Percentiles rank a stretch among this genome's conserved stretches.
Conservation (phyloP, 2,329 filamentous ascomycete species). For the Epichloe glyceriae region DNA sequence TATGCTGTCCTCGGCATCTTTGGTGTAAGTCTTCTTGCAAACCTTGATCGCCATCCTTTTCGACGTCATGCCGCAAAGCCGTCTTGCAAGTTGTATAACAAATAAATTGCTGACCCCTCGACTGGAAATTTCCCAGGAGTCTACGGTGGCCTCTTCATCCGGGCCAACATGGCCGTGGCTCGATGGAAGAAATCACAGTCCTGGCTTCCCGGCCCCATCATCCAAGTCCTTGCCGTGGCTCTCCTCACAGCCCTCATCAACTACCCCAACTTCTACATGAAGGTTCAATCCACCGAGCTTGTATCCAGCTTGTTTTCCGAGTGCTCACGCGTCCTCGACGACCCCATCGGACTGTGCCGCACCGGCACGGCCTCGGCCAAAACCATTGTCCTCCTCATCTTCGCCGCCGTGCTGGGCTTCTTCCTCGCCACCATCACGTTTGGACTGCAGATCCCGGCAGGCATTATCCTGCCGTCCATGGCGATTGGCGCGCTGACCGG, state of each 20-base stretch:
- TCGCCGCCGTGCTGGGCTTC: conserved; percentile 75
- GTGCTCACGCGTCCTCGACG: conserved; percentile 68
- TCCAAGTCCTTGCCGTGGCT: conserved; percentile 69
- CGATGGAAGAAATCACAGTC: conserved; percentile 58
- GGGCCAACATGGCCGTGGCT: conserved; percentile 78
- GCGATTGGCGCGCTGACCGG: conserved; percentile 87
- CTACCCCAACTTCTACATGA: conserved; percentile 94
- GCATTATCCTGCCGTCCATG: conserved; percentile 92
- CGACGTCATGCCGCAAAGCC: background rate
- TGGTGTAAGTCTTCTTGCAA: conserved; percentile 36
- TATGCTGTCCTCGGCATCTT: conserved; percentile 78
- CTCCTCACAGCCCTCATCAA: conserved; percentile 79
- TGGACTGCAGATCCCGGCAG: conserved; percentile 84
- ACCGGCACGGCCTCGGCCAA: conserved; percentile 69
- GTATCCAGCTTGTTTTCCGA: conserved; percentile 88
- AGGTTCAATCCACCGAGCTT: conserved; percentile 79
- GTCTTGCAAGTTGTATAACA: background rate
- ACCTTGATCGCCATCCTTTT: background rate
- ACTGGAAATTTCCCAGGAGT: conserved; percentile 74
- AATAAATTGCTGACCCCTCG: background rate
- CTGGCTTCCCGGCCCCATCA: conserved; percentile 58
- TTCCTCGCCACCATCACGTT: conserved; percentile 80
- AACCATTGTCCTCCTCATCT: conserved; percentile 69
- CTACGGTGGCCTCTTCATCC: conserved; percentile 91
- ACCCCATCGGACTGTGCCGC: conserved; percentile 83